Base-by-base conservation (phyloP, 2,329 filamentous ascomycete genomes). In the Colletotrichum neosansevieriae region DNA sequence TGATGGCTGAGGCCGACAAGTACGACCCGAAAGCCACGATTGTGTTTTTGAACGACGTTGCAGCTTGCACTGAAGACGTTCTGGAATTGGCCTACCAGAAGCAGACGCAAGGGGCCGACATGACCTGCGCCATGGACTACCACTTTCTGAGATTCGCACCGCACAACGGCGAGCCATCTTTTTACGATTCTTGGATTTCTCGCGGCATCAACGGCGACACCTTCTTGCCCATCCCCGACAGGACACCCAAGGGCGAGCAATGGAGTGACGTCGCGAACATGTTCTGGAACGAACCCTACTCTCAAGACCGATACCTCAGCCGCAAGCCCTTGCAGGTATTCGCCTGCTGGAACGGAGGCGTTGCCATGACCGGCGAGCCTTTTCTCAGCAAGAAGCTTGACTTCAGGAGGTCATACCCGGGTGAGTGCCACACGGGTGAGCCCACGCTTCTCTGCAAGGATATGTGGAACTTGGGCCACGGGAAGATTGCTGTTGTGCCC, bases 81-180 rank as follows among this genome's bases (percentile, higher is more conserved):
- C 77, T 90, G 2, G 29, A 71, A 68, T 4, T 71, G 69, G 3
- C 84, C 85, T 44, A 75, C 74, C 2, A 87, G 86, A 7, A 83
- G 88, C 70, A 70, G 3, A 69, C 70, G 1, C 84, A 87, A 34
- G 75, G 74, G 0, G 87, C 87, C 2, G 83, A 89, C 71, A 88
- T 89, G 83, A 84, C 83, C 0, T 90, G 88, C 71, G 85, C 79
- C 6, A 85, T 90, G 82, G 87, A 90, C 73, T 90, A 87, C 85
- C 82, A 79, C 0, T 83, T 82, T 45, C 75, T 78, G 2, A 19
- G 65, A 10, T 68, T 64, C 17, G 65, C 65, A 12, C 65, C 65
- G 54, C 65, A 68, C 10, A 81, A 79, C 0, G 63, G 63, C 0
- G 76, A 84, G 3, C 82, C 83, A 0, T 84, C 81, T 0, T 89